A percentile compares a stretch with the other conserved stretches of the same genome.
phyloP scores from a whole-genome alignment of 208 protist genomes.

The Leishmania gerbilli region DNA sequence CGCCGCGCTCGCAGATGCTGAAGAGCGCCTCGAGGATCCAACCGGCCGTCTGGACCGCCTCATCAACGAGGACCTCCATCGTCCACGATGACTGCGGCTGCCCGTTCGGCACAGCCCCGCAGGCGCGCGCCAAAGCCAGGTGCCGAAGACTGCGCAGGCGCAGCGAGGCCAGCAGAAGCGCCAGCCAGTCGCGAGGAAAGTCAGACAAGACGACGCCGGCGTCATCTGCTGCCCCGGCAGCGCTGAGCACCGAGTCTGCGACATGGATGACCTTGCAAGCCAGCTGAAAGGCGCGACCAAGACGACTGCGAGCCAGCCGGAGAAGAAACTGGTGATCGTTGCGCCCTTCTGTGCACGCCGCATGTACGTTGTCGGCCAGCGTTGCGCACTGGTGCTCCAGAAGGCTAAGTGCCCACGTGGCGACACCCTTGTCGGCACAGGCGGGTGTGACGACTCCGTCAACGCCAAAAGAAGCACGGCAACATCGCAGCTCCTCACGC shows the following conservation, averaged over 20 bases:
- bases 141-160: conserved; percentile 37
- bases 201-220: conserved; percentile 3
- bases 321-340: not conserved
- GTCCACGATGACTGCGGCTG: not conserved
- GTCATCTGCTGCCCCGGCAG: not conserved
- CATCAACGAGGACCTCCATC: conserved; percentile 5
- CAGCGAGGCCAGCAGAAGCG: conserved; percentile 25
- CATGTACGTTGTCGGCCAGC: conserved; percentile 14
- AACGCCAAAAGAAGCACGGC: not conserved
- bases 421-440: conserved; percentile 1
- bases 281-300: not conserved
- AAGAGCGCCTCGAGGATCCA: conserved; percentile 18
- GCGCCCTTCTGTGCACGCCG: not conserved
- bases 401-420: conserved; percentile 42
- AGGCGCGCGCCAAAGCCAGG: conserved; percentile 18
- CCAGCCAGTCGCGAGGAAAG: conserved; percentile 11
- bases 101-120: not conserved
- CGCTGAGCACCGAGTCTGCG: conserved; percentile 19
- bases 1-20: conserved; percentile 1
- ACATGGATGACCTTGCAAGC: conserved; percentile 24
- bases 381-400: conserved; percentile 33
- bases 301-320: not conserved
- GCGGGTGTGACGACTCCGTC: not conserved
- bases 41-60: conserved; percentile 13
- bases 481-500: conserved; percentile 9